A percentile compares a stretch with the other conserved stretches of the same genome.
Evolutionary conservation across 805 yeast species (phyloP).

Genomic region (Yarrowia divulgata): DNA sequence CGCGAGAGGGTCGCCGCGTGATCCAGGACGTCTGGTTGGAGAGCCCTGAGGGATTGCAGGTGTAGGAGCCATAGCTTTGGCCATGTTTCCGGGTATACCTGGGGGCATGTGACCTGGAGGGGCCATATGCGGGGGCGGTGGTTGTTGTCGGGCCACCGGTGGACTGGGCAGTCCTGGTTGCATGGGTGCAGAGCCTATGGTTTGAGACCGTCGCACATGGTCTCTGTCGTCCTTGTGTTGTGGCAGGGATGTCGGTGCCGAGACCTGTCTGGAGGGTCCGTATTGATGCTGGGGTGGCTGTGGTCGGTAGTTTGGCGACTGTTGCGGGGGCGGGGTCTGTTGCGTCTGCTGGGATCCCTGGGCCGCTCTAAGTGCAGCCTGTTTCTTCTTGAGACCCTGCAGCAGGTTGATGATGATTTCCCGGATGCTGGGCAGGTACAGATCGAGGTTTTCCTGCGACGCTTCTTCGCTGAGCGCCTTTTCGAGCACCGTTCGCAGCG

Average conservation of each 20-base stretch:
- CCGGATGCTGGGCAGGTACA: slow-evolving; percentile 81
- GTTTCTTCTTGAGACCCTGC: slow-evolving; percentile 81
- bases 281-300: slow-evolving; percentile 36
- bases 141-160: slow-evolving; percentile 8
- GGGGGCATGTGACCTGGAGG: slow-evolving; percentile 24
- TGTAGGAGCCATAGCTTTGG: not conserved
- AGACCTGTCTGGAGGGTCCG: slow-evolving; percentile 33
- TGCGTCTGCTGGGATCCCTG: slow-evolving; percentile 2
- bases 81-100: not conserved
- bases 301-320: slow-evolving; percentile 9
- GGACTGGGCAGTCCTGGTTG: slow-evolving; percentile 23
- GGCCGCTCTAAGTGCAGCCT: slow-evolving; percentile 58
- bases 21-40: slow-evolving; percentile 26
- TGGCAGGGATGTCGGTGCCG: slow-evolving; percentile 26
- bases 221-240: slow-evolving; percentile 22
- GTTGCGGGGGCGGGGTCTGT: slow-evolving; percentile 1
- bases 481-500: slow-evolving; percentile 79
- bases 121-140: slow-evolving; percentile 17
- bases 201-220: slow-evolving; percentile 34
- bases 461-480: slow-evolving; percentile 86
- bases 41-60: slow-evolving; percentile 13
- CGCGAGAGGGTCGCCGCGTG: slow-evolving; percentile 63
- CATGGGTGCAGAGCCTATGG: slow-evolving; percentile 20
- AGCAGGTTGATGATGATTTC: slow-evolving; percentile 83
- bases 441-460: slow-evolving; percentile 79